Evolutionary conservation across 2,329 filamentous ascomycete genomes (phyloP).

Genomic region (Bipolaris gigantea): DNA sequence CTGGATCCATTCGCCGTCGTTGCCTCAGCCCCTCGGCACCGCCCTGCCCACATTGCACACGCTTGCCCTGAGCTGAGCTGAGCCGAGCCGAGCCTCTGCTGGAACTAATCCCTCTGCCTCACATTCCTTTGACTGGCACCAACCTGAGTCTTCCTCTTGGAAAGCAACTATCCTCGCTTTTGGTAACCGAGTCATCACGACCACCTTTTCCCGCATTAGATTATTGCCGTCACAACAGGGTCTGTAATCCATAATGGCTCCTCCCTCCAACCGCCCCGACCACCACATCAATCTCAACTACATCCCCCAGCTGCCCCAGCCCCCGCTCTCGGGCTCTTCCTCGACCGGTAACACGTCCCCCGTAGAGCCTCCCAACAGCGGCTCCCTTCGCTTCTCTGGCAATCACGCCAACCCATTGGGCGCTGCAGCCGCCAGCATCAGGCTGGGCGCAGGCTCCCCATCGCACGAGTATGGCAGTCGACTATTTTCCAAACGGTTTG

Average conservation of each 20-base stretch:
- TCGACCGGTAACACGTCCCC: conserved; percentile 81
- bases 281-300: conserved; percentile 82
- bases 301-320: conserved; percentile 67
- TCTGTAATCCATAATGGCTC: conserved; percentile 90
- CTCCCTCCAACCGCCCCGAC: conserved; percentile 71
- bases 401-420: conserved; percentile 60
- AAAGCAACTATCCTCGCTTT: conserved; percentile 41
- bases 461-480: conserved; percentile 83
- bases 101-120: conserved; percentile 40
- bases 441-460: conserved; percentile 92
- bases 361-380: conserved; percentile 69
- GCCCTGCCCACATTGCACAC: conserved; percentile 26
- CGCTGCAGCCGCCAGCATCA: conserved; percentile 57
- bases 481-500: conserved; percentile 90
- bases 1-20: conserved; percentile 29
- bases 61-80: conserved; percentile 24
- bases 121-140: conserved; percentile 49
- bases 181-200: conserved; percentile 42
- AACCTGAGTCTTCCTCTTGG: conserved; percentile 32
- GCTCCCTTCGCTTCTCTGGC: conserved; percentile 71
- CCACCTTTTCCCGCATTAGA: conserved; percentile 31
- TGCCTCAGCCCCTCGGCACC: conserved; percentile 16
- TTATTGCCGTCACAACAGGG: conserved; percentile 31
- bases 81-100: conserved; percentile 28
- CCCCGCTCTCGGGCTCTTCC: conserved; percentile 76